Base-by-base conservation (phyloP, 352 stramenopile genomes). In the Phytophthora litchii region DNA sequence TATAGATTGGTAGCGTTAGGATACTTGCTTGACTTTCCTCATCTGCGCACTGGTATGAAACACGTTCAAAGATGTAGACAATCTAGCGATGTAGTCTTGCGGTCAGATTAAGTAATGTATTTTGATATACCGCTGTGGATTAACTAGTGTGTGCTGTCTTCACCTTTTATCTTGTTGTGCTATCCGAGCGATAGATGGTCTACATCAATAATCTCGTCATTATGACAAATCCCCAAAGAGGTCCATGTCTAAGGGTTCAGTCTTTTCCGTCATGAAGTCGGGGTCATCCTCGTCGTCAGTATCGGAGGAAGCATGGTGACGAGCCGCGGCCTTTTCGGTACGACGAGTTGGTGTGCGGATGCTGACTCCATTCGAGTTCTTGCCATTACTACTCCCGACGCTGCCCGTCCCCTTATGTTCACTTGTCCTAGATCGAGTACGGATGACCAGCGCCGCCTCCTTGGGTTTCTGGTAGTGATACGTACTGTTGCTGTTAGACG, bases 281-380 rank as follows among this genome's bases (percentile, higher is more conserved):
- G 72, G 69, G 34, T 89, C 82, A 21, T 93, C 83, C 46, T 91
- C 80, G 36, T 91, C 84, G 49, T 91, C 82, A 14, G 83, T 91
- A 52, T 92, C 84, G 12, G 82, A 91, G 11, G 74, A 78, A 13
- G 64, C 72, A 29, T 72, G 41, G 10, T 66, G 64, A 36, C 54
- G 38, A n/a, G 49, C 57, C 17, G 45, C 67, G 2, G 63, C 42
- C 35, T 64, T 70, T 48, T 58, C 49, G 25, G 47, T 11, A 43
- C 63, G 57, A 45, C 52, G 63, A 56, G 53, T 70, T 27, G 67
- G 49, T 21, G 80, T 79, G 41, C 74, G 80, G 51, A 91, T 91
- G 16, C 48, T 86, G 27, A 91, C 78, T 42, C 78, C 78, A 25
- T 74, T 79, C 25, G 57, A 77, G 43, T 66, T 74, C 19, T 75